Percentiles rank a stretch among this genome's conserved stretches.
These are phyloP conservation scores for Daldinia eschscholtzii DNA, from an alignment of 2,329 filamentous ascomycete genomes.

Conservation along the genomic window DNA sequence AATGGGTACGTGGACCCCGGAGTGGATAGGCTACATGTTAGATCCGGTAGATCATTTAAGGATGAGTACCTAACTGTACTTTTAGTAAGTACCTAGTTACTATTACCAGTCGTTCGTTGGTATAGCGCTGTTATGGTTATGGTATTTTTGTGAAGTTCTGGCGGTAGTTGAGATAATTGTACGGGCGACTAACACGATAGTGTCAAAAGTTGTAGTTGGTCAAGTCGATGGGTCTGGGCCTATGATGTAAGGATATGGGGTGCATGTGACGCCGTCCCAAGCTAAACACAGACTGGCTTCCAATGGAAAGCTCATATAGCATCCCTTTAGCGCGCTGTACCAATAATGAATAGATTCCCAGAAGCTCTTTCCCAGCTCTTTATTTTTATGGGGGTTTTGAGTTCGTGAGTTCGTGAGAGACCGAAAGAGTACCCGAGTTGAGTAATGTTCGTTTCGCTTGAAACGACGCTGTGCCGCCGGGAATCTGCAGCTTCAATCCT, in stretches of 20 bases:
- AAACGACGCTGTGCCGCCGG: background rate
- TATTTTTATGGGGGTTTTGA: conserved; percentile 1
- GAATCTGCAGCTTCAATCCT: background rate
- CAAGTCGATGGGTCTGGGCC: background rate
- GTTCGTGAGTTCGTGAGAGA: background rate
- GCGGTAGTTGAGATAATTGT: background rate
- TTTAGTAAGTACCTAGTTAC: background rate
- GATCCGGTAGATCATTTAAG: conserved; percentile 2
- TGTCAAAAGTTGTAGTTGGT: background rate
- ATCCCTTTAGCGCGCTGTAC: background rate
- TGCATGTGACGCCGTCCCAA: conserved; percentile 10
- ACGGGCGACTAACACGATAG: background rate
- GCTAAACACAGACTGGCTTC: background rate
- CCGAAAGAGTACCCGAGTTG: background rate
- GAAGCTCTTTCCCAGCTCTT: background rate
- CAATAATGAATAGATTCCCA: background rate
- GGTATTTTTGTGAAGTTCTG: background rate
- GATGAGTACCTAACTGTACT: background rate
- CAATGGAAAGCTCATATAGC: conserved; percentile 1
- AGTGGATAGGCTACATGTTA: background rate
- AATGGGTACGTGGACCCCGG: background rate
- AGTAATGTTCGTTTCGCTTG: background rate
- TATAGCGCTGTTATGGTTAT: background rate
- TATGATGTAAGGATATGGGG: conserved; percentile 2
- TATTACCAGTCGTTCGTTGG: too few species aligned